phyloP scores from a whole-genome alignment of 148 eudicot genomes.

The Polygonum aviculare region DNA sequence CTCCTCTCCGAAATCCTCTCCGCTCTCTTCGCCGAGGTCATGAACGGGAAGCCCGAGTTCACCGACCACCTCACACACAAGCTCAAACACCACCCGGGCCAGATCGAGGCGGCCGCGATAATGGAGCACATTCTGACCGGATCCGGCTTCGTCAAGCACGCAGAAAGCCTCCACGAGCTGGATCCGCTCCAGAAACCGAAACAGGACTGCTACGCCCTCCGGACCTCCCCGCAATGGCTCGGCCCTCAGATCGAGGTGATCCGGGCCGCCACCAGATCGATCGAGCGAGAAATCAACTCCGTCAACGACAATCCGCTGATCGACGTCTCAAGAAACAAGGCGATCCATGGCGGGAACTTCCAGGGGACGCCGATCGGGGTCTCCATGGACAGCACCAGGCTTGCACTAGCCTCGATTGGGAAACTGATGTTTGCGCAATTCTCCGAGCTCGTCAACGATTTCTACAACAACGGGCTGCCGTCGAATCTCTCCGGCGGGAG shows the following conservation, averaged over 20 bases:
- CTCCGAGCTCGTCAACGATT: slow-evolving; percentile 36
- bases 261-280: slow-evolving; percentile 21
- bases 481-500: slow-evolving; percentile 34
- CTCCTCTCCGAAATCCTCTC: slow-evolving; percentile 26
- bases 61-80: slow-evolving; percentile 32
- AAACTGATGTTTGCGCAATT: slow-evolving; percentile 36
- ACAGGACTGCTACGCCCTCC: slow-evolving; percentile 33
- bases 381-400: slow-evolving; percentile 34
- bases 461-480: slow-evolving; percentile 36
- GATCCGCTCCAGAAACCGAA: slow-evolving; percentile 36
- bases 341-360: slow-evolving; percentile 35
- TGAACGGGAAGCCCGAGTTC: slow-evolving; percentile 13
- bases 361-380: slow-evolving; percentile 40
- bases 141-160: slow-evolving; percentile 24
- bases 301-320: slow-evolving; percentile 29
- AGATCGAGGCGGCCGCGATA: slow-evolving; percentile 32
- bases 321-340: slow-evolving; percentile 35
- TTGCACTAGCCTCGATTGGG: slow-evolving; percentile 31
- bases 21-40: slow-evolving; percentile 24
- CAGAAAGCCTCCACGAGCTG: slow-evolving; percentile 20
- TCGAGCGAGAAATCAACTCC: slow-evolving; percentile 34
- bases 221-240: slow-evolving; percentile 31
- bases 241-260: slow-evolving; percentile 30
- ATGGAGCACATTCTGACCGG: slow-evolving; percentile 37
- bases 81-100: slow-evolving; percentile 39